These are phyloP conservation scores for Mrakia frigida DNA, from an alignment of 768 basidiomycete species.

Conservation along the genomic window DNA sequence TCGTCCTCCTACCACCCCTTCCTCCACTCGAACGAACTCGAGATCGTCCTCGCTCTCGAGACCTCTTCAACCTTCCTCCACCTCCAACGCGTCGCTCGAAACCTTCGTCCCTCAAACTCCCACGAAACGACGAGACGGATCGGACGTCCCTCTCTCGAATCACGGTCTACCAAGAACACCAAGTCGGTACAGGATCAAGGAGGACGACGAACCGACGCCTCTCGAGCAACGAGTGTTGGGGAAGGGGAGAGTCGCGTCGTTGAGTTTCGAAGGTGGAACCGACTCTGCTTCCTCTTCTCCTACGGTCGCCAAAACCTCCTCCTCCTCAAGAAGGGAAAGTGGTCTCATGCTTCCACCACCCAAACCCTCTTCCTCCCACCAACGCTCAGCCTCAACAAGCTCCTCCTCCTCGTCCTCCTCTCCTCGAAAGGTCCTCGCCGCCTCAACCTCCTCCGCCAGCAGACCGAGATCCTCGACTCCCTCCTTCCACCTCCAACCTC, in stretches of 20 bases:
- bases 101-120: slow-evolving; percentile 17
- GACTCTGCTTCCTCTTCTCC: background rate
- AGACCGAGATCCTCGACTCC: background rate
- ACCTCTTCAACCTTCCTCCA: background rate
- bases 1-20: background rate
- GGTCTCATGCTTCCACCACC: slow-evolving; percentile 22
- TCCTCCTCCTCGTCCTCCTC: background rate
- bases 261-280: background rate
- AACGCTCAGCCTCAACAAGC: background rate
- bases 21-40: background rate
- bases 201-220: slow-evolving; percentile 3
- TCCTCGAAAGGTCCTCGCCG: background rate
- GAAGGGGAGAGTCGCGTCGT: background rate
- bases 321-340: background rate
- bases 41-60: background rate
- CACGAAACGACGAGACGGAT: background rate
- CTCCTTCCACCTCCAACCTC: slow-evolving; percentile 12
- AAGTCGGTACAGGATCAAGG: slow-evolving; percentile 21
- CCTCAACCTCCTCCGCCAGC: background rate
- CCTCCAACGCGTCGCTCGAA: background rate
- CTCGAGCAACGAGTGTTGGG: background rate
- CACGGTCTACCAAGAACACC: slow-evolving; percentile 14
- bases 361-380: background rate
- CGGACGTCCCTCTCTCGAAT: background rate
- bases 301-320: background rate